These are phyloP conservation scores for Trametes gibbosa DNA, from an alignment of 768 basidiomycete genomes.

Conservation along the genomic window DNA sequence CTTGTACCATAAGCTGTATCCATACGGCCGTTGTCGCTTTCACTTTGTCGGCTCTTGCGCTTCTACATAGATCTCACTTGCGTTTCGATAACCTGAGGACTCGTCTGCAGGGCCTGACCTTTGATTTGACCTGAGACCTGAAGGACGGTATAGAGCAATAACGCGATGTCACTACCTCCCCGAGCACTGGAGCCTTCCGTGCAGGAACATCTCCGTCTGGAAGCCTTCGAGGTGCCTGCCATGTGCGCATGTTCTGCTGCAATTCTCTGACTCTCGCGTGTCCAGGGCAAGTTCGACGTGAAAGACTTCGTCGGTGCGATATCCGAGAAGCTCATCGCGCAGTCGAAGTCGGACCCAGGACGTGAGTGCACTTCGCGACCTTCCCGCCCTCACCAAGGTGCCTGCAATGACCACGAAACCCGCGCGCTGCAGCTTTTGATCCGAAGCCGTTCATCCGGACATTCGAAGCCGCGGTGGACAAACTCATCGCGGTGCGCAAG, in stretches of 20 bases:
- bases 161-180: background rate
- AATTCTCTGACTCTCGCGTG: background rate
- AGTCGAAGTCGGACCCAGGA: conserved; percentile 80
- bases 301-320: conserved; percentile 84
- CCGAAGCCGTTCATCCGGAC: conserved; percentile 90
- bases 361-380: conserved; percentile 50
- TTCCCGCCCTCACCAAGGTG: background rate
- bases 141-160: background rate
- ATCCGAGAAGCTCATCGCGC: conserved; percentile 83
- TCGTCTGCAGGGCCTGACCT: background rate
- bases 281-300: conserved; percentile 85
- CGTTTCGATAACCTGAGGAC: background rate
- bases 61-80: no score
- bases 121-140: background rate
- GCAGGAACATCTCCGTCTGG: conserved; percentile 38
- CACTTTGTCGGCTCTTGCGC: no score
- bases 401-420: background rate
- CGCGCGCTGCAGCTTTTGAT: conserved; percentile 67
- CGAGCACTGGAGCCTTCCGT: conserved; percentile 46
- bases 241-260: no score
- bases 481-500: conserved; percentile 79
- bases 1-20: background rate
- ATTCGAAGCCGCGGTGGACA: conserved; percentile 90
- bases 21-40: background rate
- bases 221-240: conserved; percentile 37